Evolutionary conservation across 78 protist genomes (phyloP).

Genomic region (Speleostelium caveatum): DNA sequence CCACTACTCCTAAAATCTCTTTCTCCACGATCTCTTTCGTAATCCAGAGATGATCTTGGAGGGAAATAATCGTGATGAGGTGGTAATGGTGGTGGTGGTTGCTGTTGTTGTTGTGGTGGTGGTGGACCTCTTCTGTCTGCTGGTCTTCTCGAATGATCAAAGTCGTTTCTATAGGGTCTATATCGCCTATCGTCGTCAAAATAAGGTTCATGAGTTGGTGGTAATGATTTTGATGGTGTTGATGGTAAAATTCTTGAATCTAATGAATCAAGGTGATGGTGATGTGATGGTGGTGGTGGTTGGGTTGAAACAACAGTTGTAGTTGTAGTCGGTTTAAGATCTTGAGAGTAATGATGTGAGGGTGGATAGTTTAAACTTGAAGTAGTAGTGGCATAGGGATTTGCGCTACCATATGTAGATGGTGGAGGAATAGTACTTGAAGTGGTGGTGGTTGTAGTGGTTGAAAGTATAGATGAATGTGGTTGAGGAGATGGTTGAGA

Average conservation of each 20-base stretch:
- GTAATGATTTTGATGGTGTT: not conserved
- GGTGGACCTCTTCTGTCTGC: not conserved
- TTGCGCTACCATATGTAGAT: not conserved
- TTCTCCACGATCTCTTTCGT: conserved; percentile 8
- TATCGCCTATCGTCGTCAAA: not conserved
- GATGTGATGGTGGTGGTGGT: not conserved
- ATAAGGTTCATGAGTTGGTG: not conserved
- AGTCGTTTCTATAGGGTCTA: not conserved
- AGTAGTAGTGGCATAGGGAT: conserved; percentile 6
- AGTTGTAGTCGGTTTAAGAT: not conserved
- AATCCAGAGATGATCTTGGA: no score
- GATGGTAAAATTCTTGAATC: conserved; percentile 23
- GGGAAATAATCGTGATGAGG: no score
- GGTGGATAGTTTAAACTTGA: not conserved
- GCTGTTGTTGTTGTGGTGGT: not conserved
- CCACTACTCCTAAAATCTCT: conserved; percentile 24
- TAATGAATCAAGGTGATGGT: not conserved
- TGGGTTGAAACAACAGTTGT: not conserved
- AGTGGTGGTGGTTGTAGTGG: not conserved
- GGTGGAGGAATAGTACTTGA: not conserved
- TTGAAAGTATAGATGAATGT: not conserved
- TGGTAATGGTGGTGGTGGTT: no score
- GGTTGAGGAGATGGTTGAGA: not conserved
- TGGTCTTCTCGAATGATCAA: not conserved
- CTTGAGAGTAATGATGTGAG: not conserved